These are phyloP conservation scores for Penicillium antarcticum DNA, from an alignment of 495 filamentous ascomycete species.

Conservation along the genomic window DNA sequence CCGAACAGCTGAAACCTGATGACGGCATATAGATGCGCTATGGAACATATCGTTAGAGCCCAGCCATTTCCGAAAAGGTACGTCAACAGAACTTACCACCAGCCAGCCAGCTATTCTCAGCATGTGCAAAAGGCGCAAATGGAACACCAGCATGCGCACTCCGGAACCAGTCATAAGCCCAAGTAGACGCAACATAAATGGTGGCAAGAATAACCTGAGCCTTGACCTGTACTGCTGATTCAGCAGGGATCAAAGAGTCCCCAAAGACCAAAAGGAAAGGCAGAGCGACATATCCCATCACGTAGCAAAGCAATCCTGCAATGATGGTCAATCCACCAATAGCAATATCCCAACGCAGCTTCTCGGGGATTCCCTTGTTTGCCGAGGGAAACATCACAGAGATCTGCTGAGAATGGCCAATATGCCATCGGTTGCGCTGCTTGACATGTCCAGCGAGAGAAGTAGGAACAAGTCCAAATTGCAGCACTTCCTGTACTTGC, in stretches of 20 bases:
- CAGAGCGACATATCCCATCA: slow-evolving; percentile 19
- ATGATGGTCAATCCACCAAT: slow-evolving; percentile 25
- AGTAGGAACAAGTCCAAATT: slow-evolving; percentile 50
- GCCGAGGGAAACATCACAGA: slow-evolving; percentile 13
- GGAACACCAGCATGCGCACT: slow-evolving; percentile 13
- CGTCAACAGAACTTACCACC: slow-evolving; percentile 14
- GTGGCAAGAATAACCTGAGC: slow-evolving; percentile 19
- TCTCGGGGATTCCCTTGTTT: slow-evolving; percentile 8
- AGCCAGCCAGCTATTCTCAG: slow-evolving; percentile 37
- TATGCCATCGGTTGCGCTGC: slow-evolving; percentile 47
- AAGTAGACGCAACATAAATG: slow-evolving; percentile 15
- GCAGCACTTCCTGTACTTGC: slow-evolving; percentile 47
- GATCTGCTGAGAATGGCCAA: slow-evolving; percentile 36
- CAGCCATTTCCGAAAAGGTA: not conserved
- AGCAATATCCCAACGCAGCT: slow-evolving; percentile 25
- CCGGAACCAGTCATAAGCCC: slow-evolving; percentile 21
- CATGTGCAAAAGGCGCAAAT: slow-evolving; percentile 24
- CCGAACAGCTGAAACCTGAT: slow-evolving; percentile 28
- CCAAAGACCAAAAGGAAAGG: slow-evolving; percentile 18
- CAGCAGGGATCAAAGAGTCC: slow-evolving; percentile 13
- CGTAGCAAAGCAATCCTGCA: slow-evolving; percentile 11
- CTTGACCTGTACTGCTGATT: slow-evolving; percentile 1
- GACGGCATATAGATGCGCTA: slow-evolving; percentile 28
- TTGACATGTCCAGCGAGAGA: slow-evolving; percentile 46
- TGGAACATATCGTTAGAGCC: not conserved